Percentiles rank a stretch among this genome's conserved stretches.
These are phyloP conservation scores for Cryphonectria parasitica DNA, from an alignment of 2,329 filamentous ascomycete species.

Conservation along the genomic window DNA sequence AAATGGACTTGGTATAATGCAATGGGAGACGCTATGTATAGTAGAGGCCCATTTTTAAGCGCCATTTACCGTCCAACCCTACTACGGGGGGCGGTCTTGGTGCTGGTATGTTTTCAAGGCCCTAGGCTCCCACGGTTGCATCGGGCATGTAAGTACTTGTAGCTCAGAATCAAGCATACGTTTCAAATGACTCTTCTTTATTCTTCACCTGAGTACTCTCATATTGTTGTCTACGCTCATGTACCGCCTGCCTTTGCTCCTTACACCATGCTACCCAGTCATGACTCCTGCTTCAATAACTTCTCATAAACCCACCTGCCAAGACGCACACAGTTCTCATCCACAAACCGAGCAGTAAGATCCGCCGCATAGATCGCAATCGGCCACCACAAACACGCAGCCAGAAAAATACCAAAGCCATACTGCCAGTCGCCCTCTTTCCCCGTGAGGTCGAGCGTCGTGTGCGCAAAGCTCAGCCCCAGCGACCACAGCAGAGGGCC, in stretches of 20 bases:
- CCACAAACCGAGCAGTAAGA: conserved; percentile 19
- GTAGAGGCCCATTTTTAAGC: no score
- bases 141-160: no score
- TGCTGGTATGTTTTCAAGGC: no score
- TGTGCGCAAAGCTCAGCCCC: conserved; percentile 15
- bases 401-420: conserved; percentile 20
- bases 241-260: not conserved
- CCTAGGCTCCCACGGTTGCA: no score
- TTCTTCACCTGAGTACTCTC: not conserved
- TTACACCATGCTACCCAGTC: not conserved
- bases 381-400: conserved; percentile 27
- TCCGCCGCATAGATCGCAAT: conserved; percentile 25
- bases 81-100: no score
- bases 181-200: no score
- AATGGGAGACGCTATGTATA: no score
- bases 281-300: conserved; percentile 15
- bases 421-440: conserved; percentile 10
- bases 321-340: conserved; percentile 24
- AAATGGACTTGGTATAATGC: no score
- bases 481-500: conserved; percentile 28
- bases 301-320: conserved; percentile 28
- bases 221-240: not conserved
- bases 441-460: conserved; percentile 17
- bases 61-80: no score
- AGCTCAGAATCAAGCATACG: no score